Percentiles rank a stretch among this genome's conserved stretches.
phyloP scores from a whole-genome alignment of 2,329 filamentous ascomycete species.

The Claviceps humidiphila region DNA sequence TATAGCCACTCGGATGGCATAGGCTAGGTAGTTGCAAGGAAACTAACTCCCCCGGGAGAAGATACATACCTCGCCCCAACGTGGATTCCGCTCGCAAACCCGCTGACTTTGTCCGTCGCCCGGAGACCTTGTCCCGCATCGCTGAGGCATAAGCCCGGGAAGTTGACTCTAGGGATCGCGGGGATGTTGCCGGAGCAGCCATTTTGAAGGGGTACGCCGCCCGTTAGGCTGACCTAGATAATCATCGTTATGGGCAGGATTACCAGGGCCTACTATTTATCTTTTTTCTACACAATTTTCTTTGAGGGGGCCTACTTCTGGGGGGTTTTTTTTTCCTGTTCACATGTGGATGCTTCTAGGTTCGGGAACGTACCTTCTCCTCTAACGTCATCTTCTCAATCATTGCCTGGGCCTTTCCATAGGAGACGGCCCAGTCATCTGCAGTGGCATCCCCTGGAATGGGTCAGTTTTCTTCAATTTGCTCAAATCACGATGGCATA shows the following conservation, averaged over 20 bases:
- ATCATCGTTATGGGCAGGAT: too few relatives aligned
- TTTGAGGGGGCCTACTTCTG: too few relatives aligned
- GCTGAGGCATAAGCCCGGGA: conserved; percentile 30
- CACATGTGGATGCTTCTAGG: background rate
- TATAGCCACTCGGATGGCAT: too few relatives aligned
- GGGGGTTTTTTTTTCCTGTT: background rate
- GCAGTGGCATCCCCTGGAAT: background rate
- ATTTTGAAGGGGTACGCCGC: conserved; percentile 44
- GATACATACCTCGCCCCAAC: conserved; percentile 24
- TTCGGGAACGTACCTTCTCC: conserved; percentile 41
- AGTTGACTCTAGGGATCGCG: conserved; percentile 24
- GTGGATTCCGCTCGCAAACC: conserved; percentile 28
- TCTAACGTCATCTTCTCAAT: conserved; percentile 60
- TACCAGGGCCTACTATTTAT: too few relatives aligned
- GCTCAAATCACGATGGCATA: too few relatives aligned
- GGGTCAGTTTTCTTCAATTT: background rate
- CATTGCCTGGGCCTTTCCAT: conserved; percentile 52
- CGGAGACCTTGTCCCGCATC: conserved; percentile 33
- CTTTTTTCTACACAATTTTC: too few relatives aligned
- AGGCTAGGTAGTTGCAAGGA: too few relatives aligned
- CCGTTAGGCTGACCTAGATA: conserved; percentile 50
- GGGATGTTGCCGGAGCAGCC: conserved; percentile 33
- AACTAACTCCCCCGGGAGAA: too few relatives aligned
- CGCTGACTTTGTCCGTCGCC: conserved; percentile 27
- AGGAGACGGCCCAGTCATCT: conserved; percentile 52